Conservation (phyloP, 108 stramenopile genomes). For the Cylindrotheca closterium region DNA sequence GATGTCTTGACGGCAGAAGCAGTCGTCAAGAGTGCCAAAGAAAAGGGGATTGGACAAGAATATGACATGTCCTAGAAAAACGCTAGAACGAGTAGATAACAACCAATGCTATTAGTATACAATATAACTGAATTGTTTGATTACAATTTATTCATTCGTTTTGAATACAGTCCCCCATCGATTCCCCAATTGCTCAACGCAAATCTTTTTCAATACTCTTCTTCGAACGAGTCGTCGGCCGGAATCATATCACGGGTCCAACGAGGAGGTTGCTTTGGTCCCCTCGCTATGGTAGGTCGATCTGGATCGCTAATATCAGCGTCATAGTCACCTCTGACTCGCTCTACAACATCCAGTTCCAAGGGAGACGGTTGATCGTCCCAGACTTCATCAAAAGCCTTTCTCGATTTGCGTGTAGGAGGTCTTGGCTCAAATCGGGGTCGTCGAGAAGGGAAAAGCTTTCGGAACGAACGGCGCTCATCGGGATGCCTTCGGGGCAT, state of each 20-base stretch:
- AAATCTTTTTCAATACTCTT: neutral
- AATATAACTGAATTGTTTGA: neutral
- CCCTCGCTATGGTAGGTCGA: neutral
- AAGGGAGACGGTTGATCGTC: neutral
- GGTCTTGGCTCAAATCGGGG: neutral
- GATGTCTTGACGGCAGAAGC: conserved; percentile 68
- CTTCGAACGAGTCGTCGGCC: neutral
- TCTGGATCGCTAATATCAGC: neutral
- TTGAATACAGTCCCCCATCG: too few relatives aligned
- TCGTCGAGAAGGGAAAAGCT: neutral
- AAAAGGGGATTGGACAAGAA: conserved; percentile 42
- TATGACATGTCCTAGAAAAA: conserved; percentile 35
- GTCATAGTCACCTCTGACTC: neutral
- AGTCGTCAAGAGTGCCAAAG: conserved; percentile 36
- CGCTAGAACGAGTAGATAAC: neutral
- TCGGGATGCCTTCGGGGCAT: too few relatives aligned
- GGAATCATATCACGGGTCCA: neutral
- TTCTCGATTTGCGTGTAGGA: neutral
- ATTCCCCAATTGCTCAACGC: too few relatives aligned
- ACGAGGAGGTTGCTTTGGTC: neutral
- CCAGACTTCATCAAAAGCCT: neutral
- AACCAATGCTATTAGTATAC: neutral
- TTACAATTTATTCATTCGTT: neutral
- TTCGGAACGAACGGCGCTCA: too few relatives aligned
- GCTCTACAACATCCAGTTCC: neutral